Conservation (phyloP, 768 basidiomycete genomes). For the Sarcomyxa edulis region DNA sequence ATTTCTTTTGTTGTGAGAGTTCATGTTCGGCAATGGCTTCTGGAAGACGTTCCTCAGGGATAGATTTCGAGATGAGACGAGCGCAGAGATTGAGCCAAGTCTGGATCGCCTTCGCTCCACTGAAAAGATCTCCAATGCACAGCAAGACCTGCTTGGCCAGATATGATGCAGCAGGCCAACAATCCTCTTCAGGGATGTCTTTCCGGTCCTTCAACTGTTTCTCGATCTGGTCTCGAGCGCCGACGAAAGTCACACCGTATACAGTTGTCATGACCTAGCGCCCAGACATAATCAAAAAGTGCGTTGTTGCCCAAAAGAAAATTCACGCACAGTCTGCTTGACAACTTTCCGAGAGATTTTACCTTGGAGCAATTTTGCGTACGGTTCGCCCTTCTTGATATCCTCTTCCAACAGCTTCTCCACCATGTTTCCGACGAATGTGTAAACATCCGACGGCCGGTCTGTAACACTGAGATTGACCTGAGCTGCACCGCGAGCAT, state of each 20-base stretch:
- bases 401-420: conserved; percentile 61
- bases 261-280: conserved; percentile 95
- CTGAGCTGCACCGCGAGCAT: conserved; percentile 79
- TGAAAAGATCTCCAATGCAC: conserved; percentile 90
- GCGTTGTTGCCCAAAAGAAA: background rate
- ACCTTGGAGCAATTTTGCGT: conserved; percentile 61
- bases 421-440: conserved; percentile 84
- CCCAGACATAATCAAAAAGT: background rate
- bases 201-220: conserved; percentile 75
- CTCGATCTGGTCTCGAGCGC: conserved; percentile 93
- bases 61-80: conserved; percentile 79
- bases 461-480: conserved; percentile 87
- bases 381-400: conserved; percentile 39
- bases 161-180: conserved; percentile 72
- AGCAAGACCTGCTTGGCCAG: conserved; percentile 72
- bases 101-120: conserved; percentile 89
- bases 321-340: conserved; percentile 80
- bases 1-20: conserved; percentile 4
- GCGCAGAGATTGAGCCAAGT: conserved; percentile 85
- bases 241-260: conserved; percentile 94
- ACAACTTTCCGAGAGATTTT: conserved; percentile 91
- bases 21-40: conserved; percentile 32
- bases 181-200: conserved; percentile 66
- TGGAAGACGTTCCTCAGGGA: conserved; percentile 64
- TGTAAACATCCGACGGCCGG: conserved; percentile 92